Evolutionary conservation across 2,329 filamentous ascomycete species (phyloP).

Genomic region (Fusarium sp.): DNA sequence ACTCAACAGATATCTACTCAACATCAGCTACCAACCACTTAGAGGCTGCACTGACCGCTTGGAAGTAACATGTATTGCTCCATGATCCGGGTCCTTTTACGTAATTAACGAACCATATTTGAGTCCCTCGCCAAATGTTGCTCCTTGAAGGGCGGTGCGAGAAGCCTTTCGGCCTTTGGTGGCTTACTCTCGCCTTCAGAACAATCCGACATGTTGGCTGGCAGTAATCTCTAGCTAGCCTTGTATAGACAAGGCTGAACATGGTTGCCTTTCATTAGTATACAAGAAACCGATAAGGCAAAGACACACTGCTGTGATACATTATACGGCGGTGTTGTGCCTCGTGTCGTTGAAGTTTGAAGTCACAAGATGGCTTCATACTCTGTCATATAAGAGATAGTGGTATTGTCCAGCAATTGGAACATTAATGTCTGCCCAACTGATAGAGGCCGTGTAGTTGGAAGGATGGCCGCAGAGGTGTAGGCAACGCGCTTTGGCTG

Average conservation of each 20-base stretch:
- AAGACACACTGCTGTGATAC: background rate
- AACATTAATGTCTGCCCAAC: background rate
- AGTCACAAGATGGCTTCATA: background rate
- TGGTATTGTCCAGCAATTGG: background rate
- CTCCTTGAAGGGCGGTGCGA: slow-evolving; percentile 5
- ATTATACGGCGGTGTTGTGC: background rate
- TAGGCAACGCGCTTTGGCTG: background rate
- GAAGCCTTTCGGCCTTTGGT: slow-evolving; percentile 9
- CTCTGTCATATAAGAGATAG: background rate
- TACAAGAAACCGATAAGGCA: background rate
- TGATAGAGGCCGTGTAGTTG: too few species aligned
- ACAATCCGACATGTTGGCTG: slow-evolving; percentile 7
- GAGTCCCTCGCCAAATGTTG: background rate
- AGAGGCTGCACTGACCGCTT: background rate
- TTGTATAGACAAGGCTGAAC: background rate
- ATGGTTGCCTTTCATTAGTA: too few species aligned
- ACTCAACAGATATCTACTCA: slow-evolving; percentile 47
- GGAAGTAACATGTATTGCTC: slow-evolving; percentile 12
- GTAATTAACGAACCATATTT: background rate
- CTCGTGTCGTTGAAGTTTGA: background rate
- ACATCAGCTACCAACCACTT: background rate
- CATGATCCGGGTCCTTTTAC: slow-evolving; percentile 14
- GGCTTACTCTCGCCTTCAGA: slow-evolving; percentile 19
- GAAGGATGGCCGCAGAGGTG: too few species aligned
- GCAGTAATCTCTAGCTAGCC: background rate